Base-by-base conservation (phyloP, 306 rosid genomes). In the Prunus mira region DNA sequence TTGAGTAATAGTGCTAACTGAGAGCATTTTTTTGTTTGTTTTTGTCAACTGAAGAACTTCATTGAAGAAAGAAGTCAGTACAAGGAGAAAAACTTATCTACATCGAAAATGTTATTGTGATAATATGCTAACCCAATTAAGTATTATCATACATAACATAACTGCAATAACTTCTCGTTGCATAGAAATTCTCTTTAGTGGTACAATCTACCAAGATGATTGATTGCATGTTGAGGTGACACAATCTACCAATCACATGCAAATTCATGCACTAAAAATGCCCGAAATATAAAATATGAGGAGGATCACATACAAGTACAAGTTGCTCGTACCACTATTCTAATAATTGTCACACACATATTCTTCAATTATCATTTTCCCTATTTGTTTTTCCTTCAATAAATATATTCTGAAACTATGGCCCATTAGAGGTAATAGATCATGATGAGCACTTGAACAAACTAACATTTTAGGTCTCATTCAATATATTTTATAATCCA, bases 91-190 rank as follows among this genome's bases (percentile, higher is more conserved):
- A 38, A 38, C 0, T 6, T 38, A 7, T 38, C 43, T 38, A 38
- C 9, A 38, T 0, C 0, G 5, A 0, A 38, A 38, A 38, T 38
- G 43, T 0, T 38, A 38, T 7, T 0, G 0, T 38, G 9, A 38
- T 38, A 38, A 38, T 38, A 38, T 7, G 0, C 43, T 38, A 7
- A 6, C 0, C 9, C 0, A 7, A 38, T 38, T 38, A 38, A 6
- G 2, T 4, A 38, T 6, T 38, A 8, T 38, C 43, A 38, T 38
- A 0, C 9, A 38, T 38, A 38, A 38, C 0, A 24, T 22, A 22
- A 1, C 0, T 38, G 43, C 0, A 38, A 4, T 38, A 7, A 38
- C 43, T 7, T 38, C 43, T 4, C 9, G 43, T 38, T 38, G 2
- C 9, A 7, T 38, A 38, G 0, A 38, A 38, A 38, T 38, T 9